These are phyloP conservation scores for Fonsecaea monophora DNA, from an alignment of 2,329 filamentous ascomycete species.

Conservation along the genomic window DNA sequence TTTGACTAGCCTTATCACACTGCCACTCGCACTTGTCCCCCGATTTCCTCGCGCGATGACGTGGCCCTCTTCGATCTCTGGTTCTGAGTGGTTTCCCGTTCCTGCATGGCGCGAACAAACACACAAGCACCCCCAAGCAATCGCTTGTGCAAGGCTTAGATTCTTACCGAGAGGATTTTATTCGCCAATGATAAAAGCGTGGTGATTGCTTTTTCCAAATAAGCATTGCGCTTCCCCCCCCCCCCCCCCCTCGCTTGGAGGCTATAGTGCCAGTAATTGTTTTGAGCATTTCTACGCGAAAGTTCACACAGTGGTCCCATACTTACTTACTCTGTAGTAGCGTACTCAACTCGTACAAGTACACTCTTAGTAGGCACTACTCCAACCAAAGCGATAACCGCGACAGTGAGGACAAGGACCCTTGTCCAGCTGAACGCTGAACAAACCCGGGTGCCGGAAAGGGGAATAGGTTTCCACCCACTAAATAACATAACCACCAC, in stretches of 20 bases:
- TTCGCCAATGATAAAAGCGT: background rate
- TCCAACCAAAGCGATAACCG: no score
- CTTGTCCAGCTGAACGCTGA: background rate
- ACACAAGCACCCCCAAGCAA: conserved; percentile 20
- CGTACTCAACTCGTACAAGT: no score
- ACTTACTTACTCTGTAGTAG: no score
- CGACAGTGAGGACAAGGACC: background rate
- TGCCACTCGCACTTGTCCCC: background rate
- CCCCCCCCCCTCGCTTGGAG: background rate
- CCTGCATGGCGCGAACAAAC: conserved; percentile 5
- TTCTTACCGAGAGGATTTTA: background rate
- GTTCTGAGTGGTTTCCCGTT: background rate
- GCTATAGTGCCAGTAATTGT: no score
- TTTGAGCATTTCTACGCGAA: conserved; percentile 2
- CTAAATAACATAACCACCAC: background rate
- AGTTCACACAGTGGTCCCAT: background rate
- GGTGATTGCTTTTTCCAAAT: background rate
- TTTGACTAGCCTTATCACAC: background rate
- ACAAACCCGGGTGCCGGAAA: background rate
- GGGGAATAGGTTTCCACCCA: background rate
- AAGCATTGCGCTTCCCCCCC: background rate
- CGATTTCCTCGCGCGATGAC: conserved; percentile 1
- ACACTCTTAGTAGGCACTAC: background rate
- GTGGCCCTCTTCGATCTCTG: conserved; percentile 1
- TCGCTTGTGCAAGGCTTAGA: conserved; percentile 10